Conservation (phyloP, 169 alveolate species). For the Cryptosporidium ryanae region DNA sequence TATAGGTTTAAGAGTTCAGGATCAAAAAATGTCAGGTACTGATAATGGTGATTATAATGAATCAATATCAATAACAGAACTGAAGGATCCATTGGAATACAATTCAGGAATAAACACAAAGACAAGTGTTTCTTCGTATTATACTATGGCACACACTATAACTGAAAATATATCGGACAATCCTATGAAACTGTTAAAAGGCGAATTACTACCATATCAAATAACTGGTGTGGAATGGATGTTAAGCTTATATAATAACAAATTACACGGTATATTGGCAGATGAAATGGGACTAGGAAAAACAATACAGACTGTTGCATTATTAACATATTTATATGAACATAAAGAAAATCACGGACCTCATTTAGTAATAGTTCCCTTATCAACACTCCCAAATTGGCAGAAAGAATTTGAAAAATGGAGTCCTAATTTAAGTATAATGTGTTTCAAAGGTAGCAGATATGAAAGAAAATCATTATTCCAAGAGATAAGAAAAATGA, state of each 20-base stretch:
- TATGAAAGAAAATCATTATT: constrained; percentile 67
- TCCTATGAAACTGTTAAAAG: constrained; percentile 84
- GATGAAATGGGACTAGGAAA: constrained; percentile 99
- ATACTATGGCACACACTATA: constrained; percentile 89
- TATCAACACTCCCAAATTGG: constrained; percentile 95
- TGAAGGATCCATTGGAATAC: constrained; percentile 17
- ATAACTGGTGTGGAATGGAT: constrained; percentile 92
- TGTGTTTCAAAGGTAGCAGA: constrained; percentile 83
- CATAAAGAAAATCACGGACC: constrained; percentile 90
- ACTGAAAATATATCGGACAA: constrained; percentile 87
- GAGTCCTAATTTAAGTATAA: constrained; percentile 91
- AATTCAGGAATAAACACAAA: not conserved
- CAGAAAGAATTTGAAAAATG: constrained; percentile 91
- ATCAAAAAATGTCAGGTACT: constrained; percentile 80
- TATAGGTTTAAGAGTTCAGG: constrained; percentile 89
- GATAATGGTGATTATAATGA: not conserved
- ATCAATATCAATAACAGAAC: constrained; percentile 19
- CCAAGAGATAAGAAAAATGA: constrained; percentile 67
- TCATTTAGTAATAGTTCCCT: constrained; percentile 91
- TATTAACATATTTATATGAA: constrained; percentile 92
- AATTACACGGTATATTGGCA: constrained; percentile 92
- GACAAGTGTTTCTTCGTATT: constrained; percentile 79
- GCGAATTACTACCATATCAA: constrained; percentile 89
- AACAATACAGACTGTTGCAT: constrained; percentile 95
- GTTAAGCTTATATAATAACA: constrained; percentile 91